A percentile compares a stretch with the other conserved stretches of the same genome.
Conservation (phyloP, 306 rosid genomes). For the Quercus suber region DNA sequence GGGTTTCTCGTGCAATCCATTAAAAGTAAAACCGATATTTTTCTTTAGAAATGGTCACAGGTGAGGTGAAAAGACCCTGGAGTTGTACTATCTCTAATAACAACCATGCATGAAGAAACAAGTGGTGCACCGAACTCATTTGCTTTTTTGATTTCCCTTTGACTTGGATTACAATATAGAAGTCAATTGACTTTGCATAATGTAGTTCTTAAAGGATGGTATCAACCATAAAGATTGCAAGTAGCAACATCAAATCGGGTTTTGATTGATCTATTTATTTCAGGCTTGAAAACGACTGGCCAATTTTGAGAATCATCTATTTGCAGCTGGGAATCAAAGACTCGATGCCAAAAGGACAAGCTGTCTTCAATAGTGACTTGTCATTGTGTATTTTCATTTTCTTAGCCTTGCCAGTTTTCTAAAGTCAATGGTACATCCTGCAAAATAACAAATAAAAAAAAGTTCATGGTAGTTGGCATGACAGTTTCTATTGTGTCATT, state of each 20-base stretch:
- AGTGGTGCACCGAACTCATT: neutral
- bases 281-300: too few species aligned
- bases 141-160: neutral
- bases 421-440: too few species aligned
- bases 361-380: too few species aligned
- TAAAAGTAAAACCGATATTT: constrained; percentile 12
- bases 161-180: neutral
- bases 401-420: too few species aligned
- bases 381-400: too few species aligned
- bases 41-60: constrained; percentile 46
- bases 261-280: too few species aligned
- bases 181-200: neutral
- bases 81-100: neutral
- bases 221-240: neutral
- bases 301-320: too few species aligned
- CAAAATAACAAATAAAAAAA: too few species aligned
- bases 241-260: too few species aligned
- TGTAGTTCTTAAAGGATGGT: neutral
- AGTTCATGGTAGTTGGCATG: neutral
- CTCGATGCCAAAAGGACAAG: too few species aligned
- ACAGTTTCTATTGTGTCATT: neutral
- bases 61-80: constrained; percentile 28
- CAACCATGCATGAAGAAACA: neutral
- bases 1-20: constrained; percentile 56
- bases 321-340: too few species aligned